Evolutionary conservation across 1,139 yeast genomes (phyloP).

Genomic region (Pichia sp.): DNA sequence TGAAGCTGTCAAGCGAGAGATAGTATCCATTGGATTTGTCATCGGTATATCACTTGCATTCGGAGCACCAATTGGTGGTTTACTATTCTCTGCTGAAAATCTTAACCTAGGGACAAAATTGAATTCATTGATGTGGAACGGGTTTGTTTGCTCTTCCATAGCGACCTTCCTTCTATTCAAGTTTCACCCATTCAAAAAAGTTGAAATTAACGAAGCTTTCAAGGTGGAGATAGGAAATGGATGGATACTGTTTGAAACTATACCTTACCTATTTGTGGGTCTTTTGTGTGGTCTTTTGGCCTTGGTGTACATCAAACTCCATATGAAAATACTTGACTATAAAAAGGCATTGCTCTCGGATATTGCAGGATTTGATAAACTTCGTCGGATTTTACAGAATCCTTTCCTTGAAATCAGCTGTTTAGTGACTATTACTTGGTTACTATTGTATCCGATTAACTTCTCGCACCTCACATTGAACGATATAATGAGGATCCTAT

Average conservation of each 20-base stretch:
- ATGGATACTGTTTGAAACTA: slow-evolving; percentile 64
- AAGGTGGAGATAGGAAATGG: slow-evolving; percentile 61
- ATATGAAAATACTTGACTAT: slow-evolving; percentile 36
- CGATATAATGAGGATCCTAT: slow-evolving; percentile 9
- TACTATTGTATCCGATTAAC: slow-evolving; percentile 38
- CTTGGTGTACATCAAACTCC: slow-evolving; percentile 41
- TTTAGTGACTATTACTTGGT: slow-evolving; percentile 43
- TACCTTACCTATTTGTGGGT: slow-evolving; percentile 66
- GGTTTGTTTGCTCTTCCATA: slow-evolving; percentile 69
- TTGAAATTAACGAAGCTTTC: slow-evolving; percentile 52
- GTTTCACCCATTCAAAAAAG: slow-evolving; percentile 51
- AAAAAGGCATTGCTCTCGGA: slow-evolving; percentile 23
- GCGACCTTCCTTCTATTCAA: slow-evolving; percentile 63
- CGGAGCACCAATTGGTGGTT: slow-evolving; percentile 94
- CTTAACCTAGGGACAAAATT: slow-evolving; percentile 58
- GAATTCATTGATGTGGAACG: slow-evolving; percentile 68
- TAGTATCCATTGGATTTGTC: slow-evolving; percentile 79
- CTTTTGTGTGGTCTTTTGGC: slow-evolving; percentile 66
- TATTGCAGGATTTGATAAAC: slow-evolving; percentile 21
- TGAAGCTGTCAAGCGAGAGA: slow-evolving; percentile 55
- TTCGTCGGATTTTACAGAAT: slow-evolving; percentile 14
- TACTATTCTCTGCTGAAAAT: slow-evolving; percentile 74
- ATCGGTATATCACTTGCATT: slow-evolving; percentile 94
- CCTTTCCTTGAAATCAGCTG: slow-evolving; percentile 36
- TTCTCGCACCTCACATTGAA: slow-evolving; percentile 12